phyloP scores from a whole-genome alignment of 805 yeast species.

The Monosporozyma aquatica region DNA sequence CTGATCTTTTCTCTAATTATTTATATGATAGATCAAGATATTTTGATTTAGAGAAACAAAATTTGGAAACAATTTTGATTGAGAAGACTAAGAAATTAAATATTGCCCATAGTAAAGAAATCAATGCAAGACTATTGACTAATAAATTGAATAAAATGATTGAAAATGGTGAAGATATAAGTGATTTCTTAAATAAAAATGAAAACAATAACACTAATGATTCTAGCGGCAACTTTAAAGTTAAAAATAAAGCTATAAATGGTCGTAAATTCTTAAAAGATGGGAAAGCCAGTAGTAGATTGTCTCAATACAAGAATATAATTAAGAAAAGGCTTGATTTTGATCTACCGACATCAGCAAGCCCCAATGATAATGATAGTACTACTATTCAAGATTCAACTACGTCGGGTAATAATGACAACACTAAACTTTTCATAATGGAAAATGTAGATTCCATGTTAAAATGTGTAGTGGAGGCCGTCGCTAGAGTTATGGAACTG shows the following conservation, averaged over 20 bases:
- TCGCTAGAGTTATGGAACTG: conserved; percentile 68
- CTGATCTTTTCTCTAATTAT: conserved; percentile 67
- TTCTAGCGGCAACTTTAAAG: neutral
- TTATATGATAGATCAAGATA: conserved; percentile 53
- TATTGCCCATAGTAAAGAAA: conserved; percentile 25
- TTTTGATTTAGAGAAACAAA: conserved; percentile 61
- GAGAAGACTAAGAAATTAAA: conserved; percentile 29
- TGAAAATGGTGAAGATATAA: conserved; percentile 9
- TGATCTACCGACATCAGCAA: neutral
- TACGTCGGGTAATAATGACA: neutral
- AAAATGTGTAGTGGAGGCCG: conserved; percentile 64
- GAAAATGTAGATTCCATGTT: conserved; percentile 52
- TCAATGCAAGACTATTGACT: conserved; percentile 19
- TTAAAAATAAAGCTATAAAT: neutral
- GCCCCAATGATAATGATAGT: neutral
- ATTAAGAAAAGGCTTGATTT: conserved; percentile 43
- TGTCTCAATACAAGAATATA: conserved; percentile 46
- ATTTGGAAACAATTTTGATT: conserved; percentile 38
- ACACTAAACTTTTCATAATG: conserved; percentile 25
- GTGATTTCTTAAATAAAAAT: conserved; percentile 1
- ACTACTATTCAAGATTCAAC: neutral
- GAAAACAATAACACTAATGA: neutral
- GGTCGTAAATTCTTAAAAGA: conserved; percentile 2
- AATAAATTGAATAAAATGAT: conserved; percentile 27
- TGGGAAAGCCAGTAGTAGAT: conserved; percentile 26